Evolutionary conservation across 768 basidiomycete species (phyloP), one percentile per base, ranked within the genome.

Genomic region (Crassisporium funariophilum): DNA sequence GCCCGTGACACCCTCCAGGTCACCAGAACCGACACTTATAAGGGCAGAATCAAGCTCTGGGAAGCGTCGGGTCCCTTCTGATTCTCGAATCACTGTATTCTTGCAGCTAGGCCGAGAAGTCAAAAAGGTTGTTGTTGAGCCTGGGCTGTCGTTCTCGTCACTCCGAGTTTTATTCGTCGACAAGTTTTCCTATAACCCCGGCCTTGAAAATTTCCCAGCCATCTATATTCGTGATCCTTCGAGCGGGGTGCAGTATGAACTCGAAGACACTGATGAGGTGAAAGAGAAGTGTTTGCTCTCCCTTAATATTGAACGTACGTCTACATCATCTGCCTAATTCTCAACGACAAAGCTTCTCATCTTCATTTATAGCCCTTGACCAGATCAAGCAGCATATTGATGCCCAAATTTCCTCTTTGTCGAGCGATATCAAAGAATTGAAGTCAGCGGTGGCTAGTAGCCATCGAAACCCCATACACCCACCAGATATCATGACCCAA

Each of bases 341-440:
- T 21, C 16, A 36, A 16, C 46, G 35, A 29, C 15, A n/a, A 46
- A 19, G 44, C 27, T 52, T 45, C 5, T 35, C 20, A 31, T 9
- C 33, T 41, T 31, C 12, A 21, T 52, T 35, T 47, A 15, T 57
- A 99, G 95, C 93, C 17, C 84, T 98, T 44, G 95, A 99, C 67
- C 95, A 98, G 64, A 95, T 99, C 66, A 98, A 95, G 64, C 93
- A 98, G 60, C 95, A 99, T 63, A 95, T 99, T 55, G 95, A 99
- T 60, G 60, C 82, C 2, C 94, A 95, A 58, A 95, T 99, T 51
- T 84, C 89, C 0, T 73, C 72, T 0, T 72, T 99, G 13, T 83
- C 91, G 22, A 86, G 87, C 53, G 94, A 98, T 49, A 80, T 98
- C 67, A 92, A 93, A 55, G 95, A 98, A 33, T 78, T 98, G 56